phyloP scores from a whole-genome alignment of 73 alveolate species.

The Symbiodinium natans region DNA sequence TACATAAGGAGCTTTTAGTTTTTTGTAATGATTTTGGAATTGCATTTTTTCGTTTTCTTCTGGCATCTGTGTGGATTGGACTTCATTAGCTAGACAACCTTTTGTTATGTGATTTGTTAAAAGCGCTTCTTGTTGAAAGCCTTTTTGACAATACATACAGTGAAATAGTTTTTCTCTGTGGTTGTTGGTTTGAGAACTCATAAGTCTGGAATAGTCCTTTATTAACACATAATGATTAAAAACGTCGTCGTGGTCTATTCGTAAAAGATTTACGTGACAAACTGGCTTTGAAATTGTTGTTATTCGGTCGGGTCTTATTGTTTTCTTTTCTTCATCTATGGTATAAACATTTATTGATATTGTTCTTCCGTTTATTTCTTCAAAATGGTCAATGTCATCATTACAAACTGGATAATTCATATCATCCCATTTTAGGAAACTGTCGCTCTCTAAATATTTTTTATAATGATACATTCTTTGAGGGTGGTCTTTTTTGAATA shows the following conservation, averaged over 20 bases:
- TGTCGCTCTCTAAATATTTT: neutral
- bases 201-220: neutral
- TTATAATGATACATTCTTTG: neutral
- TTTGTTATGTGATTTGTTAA: neutral
- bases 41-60: no score
- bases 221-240: neutral
- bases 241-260: neutral
- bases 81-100: no score
- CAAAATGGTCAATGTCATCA: slow-evolving; percentile 4
- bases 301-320: neutral
- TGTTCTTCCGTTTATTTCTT: neutral
- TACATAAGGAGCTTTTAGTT: no score
- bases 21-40: no score
- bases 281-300: neutral
- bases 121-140: neutral
- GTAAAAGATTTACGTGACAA: neutral
- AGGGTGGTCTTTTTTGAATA: neutral
- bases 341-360: neutral
- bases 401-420: neutral
- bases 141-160: neutral
- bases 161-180: neutral
- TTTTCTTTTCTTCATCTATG: neutral
- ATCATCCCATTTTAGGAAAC: neutral
- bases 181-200: neutral
- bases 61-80: no score